phyloP scores from a whole-genome alignment of 2,329 filamentous ascomycete genomes.

The Aureobasidium melanogenum region DNA sequence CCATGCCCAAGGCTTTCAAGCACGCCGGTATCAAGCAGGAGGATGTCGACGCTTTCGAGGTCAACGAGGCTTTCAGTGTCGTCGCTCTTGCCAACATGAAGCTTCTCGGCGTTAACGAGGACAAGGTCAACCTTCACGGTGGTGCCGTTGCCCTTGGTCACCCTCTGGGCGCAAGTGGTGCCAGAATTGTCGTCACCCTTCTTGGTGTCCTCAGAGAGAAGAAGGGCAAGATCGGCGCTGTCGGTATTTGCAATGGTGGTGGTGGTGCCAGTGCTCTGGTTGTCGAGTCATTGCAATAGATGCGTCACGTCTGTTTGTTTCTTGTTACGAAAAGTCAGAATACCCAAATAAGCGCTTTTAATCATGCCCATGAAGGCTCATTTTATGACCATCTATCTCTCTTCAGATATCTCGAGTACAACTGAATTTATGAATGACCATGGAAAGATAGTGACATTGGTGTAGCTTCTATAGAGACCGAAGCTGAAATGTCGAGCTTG shows the following conservation, averaged over 20 bases:
- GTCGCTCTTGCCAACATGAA: slow-evolving; percentile 96
- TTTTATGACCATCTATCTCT: not conserved
- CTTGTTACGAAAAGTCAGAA: slow-evolving; percentile 13
- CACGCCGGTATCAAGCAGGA: slow-evolving; percentile 75
- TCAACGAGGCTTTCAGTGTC: slow-evolving; percentile 98
- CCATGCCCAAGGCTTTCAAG: slow-evolving; percentile 94
- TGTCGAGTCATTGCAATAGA: slow-evolving; percentile 51
- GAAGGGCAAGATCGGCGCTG: slow-evolving; percentile 86
- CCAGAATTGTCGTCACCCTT: slow-evolving; percentile 84
- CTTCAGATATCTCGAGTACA: too few relatives aligned
- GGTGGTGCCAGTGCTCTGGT: slow-evolving; percentile 92
- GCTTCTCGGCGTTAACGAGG: slow-evolving; percentile 66
- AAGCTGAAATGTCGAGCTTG: not conserved
- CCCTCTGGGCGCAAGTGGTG: slow-evolving; percentile 86
- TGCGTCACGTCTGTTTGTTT: slow-evolving; percentile 9
- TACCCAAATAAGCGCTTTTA: slow-evolving; percentile 9
- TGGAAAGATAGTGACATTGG: not conserved
- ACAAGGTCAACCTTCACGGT: slow-evolving; percentile 91
- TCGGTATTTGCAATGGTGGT: slow-evolving; percentile 95
- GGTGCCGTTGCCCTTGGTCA: slow-evolving; percentile 94
- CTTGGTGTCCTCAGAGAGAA: slow-evolving; percentile 82
- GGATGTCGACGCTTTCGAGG: slow-evolving; percentile 88
- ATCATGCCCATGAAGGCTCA: slow-evolving; percentile 6
- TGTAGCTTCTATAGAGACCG: not conserved
- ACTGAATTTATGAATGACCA: not conserved